These are phyloP conservation scores for Lactarius pseudohatsudake DNA, from an alignment of 768 basidiomycete genomes.

Conservation along the genomic window DNA sequence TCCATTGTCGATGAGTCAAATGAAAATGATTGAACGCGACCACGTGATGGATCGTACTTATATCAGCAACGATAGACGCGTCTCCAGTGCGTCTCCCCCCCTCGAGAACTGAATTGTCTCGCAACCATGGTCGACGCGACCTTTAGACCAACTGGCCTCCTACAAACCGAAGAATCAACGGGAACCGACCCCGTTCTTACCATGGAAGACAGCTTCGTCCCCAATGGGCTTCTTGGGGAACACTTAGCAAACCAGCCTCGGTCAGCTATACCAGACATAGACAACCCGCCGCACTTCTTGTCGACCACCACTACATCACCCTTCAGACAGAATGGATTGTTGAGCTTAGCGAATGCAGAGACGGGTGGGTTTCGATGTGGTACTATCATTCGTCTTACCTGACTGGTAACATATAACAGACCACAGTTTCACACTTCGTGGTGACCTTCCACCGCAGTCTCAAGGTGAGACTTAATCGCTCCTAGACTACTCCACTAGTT, in stretches of 20 bases:
- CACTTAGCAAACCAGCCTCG: not conserved
- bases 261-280: constrained; percentile 7
- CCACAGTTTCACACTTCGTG: not conserved
- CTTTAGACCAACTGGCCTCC: constrained; percentile 9
- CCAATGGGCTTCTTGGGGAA: constrained; percentile 22
- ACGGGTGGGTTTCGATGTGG: constrained; percentile 2
- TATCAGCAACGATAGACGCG: constrained; percentile 7
- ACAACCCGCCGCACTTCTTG: not conserved
- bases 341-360: not conserved
- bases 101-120: not conserved
- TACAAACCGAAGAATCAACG: constrained; percentile 2
- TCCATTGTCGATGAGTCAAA: too few relatives aligned
- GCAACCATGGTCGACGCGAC: constrained; percentile 9
- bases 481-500: not conserved
- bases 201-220: constrained; percentile 13
- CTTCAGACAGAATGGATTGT: constrained; percentile 17
- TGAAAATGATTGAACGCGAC: not conserved
- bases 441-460: constrained; percentile 15
- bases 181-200: not conserved
- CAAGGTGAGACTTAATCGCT: constrained; percentile 22
- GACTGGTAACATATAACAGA: constrained; percentile 8
- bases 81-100: constrained; percentile 12
- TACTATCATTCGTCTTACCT: not conserved
- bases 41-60: constrained; percentile 17
- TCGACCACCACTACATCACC: constrained; percentile 11